These are phyloP conservation scores for Penstemon barbatus DNA, from an alignment of 257 asterid species.

Conservation along the genomic window DNA sequence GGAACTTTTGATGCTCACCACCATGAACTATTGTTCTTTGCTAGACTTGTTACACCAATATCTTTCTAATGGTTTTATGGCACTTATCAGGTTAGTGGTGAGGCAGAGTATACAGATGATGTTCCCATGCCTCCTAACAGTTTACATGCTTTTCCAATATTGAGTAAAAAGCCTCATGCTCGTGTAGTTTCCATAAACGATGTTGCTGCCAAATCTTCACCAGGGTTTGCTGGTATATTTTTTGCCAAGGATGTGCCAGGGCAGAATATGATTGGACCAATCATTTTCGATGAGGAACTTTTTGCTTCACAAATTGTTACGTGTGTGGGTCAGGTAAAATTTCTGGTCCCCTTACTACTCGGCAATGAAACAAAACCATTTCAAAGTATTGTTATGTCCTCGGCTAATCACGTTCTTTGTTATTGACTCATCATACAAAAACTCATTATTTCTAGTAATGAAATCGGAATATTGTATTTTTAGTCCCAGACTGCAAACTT, in stretches of 20 bases:
- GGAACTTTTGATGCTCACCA: not conserved
- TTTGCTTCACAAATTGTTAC: slow-evolving; percentile 78
- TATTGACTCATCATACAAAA: too few species aligned
- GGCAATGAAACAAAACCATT: not conserved
- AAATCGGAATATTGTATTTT: too few species aligned
- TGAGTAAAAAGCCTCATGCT: slow-evolving; percentile 94
- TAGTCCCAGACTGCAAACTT: too few species aligned
- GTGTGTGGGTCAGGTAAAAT: slow-evolving; percentile 89
- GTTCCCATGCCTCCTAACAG: slow-evolving; percentile 83
- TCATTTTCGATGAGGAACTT: slow-evolving; percentile 75
- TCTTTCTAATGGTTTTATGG: slow-evolving; percentile 25
- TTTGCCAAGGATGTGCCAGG: slow-evolving; percentile 80
- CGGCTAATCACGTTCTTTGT: too few species aligned
- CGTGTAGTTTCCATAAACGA: slow-evolving; percentile 73
- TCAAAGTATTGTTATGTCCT: too few species aligned
- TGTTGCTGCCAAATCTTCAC: slow-evolving; percentile 65
- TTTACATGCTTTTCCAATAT: slow-evolving; percentile 72
- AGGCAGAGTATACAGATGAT: slow-evolving; percentile 97
- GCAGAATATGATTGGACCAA: slow-evolving; percentile 61
- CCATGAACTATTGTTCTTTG: slow-evolving; percentile 5
- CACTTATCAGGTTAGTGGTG: slow-evolving; percentile 81
- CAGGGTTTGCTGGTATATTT: slow-evolving; percentile 81
- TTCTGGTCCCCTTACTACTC: slow-evolving; percentile 3
- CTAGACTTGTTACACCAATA: slow-evolving; percentile 4
- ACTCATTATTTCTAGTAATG: too few species aligned